Conservation (phyloP, 1,284 basidiomycete species). For the Coniophora puteana region DNA sequence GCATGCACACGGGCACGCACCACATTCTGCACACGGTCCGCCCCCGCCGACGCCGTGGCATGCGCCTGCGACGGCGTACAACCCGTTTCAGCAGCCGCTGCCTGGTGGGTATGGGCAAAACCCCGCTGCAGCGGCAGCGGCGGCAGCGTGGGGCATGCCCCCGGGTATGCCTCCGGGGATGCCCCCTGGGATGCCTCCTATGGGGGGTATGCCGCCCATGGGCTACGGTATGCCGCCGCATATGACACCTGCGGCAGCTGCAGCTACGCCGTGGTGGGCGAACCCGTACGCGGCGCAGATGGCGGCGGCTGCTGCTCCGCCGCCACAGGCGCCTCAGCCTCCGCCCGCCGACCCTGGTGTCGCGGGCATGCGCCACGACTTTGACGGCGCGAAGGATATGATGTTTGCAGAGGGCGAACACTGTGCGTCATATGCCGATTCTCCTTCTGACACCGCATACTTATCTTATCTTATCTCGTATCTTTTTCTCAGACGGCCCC, state of each 20-base stretch:
- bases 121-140: conserved; percentile 14
- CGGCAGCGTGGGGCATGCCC: conserved; percentile 21
- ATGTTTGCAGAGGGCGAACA: conserved; percentile 28
- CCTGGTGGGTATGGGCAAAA: neutral
- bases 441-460: neutral
- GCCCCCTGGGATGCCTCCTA: conserved; percentile 20
- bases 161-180: conserved; percentile 1
- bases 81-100: conserved; percentile 25
- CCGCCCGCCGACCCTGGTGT: conserved; percentile 15
- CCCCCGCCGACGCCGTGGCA: conserved; percentile 11
- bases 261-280: conserved; percentile 24
- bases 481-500: conserved; percentile 53
- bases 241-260: conserved; percentile 15
- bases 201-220: conserved; percentile 18
- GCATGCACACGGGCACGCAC: neutral
- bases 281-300: conserved; percentile 19
- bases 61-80: conserved; percentile 21
- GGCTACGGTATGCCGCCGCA: conserved; percentile 12
- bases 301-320: conserved; percentile 18
- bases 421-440: conserved; percentile 23
- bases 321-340: conserved; percentile 10
- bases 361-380: too few species aligned
- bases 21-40: conserved; percentile 17
- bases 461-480: conserved; percentile 10
- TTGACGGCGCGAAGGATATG: too few species aligned